A percentile compares a stretch with the other conserved stretches of the same genome.
These are phyloP conservation scores for Podospora pseudopauciseta DNA, from an alignment of 495 filamentous ascomycete genomes.

Conservation along the genomic window DNA sequence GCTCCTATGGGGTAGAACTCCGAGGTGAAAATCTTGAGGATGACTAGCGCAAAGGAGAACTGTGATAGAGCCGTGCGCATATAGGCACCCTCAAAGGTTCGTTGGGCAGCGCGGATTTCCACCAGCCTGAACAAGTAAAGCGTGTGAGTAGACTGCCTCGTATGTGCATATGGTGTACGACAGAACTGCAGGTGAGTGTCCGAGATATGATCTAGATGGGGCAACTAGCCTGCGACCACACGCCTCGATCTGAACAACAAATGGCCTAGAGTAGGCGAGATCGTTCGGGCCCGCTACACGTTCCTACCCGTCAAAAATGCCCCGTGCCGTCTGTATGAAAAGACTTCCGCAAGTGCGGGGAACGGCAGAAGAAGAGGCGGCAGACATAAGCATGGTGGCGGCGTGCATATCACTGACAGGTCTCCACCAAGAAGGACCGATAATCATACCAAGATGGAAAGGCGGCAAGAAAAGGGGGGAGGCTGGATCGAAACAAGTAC, in stretches of 20 bases:
- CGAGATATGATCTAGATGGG: background rate
- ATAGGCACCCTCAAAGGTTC: slow-evolving; percentile 97
- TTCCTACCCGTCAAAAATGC: slow-evolving; percentile 1
- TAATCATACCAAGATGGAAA: slow-evolving; percentile 14
- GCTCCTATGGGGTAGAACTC: slow-evolving; percentile 95
- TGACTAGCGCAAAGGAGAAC: slow-evolving; percentile 90
- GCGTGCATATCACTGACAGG: background rate
- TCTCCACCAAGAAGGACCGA: slow-evolving; percentile 15
- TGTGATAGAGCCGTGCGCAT: slow-evolving; percentile 89
- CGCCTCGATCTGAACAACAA: background rate
- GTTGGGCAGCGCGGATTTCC: slow-evolving; percentile 88
- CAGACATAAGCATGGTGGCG: background rate
- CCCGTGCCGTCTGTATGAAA: slow-evolving; percentile 5
- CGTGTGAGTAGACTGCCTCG: background rate
- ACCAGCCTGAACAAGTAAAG: slow-evolving; percentile 54
- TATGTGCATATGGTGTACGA: background rate
- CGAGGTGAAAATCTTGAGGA: slow-evolving; percentile 92
- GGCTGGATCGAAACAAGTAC: background rate
- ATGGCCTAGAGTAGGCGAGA: background rate
- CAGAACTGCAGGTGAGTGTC: background rate
- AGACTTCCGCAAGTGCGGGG: slow-evolving; percentile 1
- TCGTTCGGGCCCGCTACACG: slow-evolving; percentile 4
- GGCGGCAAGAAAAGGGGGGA: slow-evolving; percentile 1
- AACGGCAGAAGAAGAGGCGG: slow-evolving; percentile 3
- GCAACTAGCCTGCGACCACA: background rate